Percentiles rank a stretch among this genome's conserved stretches.
phyloP scores from a whole-genome alignment of 345 rosid genomes.

The Salix exigua region DNA sequence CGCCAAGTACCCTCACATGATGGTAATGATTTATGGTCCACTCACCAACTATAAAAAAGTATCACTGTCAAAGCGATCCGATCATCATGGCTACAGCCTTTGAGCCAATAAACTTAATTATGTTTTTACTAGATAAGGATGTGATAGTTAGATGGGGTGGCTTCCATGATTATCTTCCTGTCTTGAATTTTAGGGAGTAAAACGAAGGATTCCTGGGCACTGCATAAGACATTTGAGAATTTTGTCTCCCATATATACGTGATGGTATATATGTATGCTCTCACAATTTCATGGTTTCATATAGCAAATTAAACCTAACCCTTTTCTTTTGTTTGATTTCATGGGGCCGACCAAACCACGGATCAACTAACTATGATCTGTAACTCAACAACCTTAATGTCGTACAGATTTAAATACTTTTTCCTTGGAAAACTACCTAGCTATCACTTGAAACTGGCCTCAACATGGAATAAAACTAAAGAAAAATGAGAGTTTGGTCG shows the following conservation, averaged over 20 bases:
- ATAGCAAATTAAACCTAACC: background rate
- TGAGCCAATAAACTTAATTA: conserved; percentile 32
- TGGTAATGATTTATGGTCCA: background rate
- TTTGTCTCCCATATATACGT: background rate
- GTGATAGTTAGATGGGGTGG: conserved; percentile 10
- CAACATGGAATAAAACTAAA: background rate
- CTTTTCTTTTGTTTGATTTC: background rate
- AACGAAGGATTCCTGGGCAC: conserved; percentile 20
- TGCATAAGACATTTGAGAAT: conserved; percentile 4
- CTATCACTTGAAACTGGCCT: background rate
- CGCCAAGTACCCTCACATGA: conserved; percentile 6
- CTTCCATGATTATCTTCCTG: conserved; percentile 6
- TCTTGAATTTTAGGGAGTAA: background rate
- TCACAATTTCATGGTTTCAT: background rate
- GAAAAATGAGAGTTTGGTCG: background rate
- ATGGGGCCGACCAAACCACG: conserved; percentile 26
- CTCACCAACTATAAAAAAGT: background rate
- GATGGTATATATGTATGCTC: too few species aligned
- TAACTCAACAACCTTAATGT: conserved; percentile 16
- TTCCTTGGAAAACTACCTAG: background rate
- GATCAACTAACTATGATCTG: conserved; percentile 46
- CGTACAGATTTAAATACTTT: background rate
- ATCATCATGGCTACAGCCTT: conserved; percentile 22
- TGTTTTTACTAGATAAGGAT: background rate
- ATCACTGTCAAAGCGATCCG: conserved; percentile 16